Percentiles rank a stretch among this genome's conserved stretches.
These are phyloP conservation scores for Hanseniaspora nectarophila DNA, from an alignment of 805 yeast genomes.

Conservation along the genomic window DNA sequence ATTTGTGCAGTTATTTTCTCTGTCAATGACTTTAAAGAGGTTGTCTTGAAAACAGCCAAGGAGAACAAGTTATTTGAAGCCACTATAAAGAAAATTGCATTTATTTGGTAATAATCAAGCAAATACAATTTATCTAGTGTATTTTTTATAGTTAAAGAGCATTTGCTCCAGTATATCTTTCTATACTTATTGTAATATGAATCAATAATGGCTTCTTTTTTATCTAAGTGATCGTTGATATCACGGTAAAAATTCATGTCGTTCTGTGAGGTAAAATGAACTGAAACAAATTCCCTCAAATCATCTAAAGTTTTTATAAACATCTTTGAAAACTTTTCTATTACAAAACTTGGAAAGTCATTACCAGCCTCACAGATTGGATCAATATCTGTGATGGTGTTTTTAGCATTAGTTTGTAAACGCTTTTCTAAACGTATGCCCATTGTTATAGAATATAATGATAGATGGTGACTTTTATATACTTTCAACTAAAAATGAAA, in stretches of 20 bases:
- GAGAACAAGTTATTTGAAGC: not conserved
- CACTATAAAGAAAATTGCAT: not conserved
- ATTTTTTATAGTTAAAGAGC: not conserved
- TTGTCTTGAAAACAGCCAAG: not conserved
- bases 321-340: not conserved
- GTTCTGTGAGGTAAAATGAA: not conserved
- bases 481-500: too few species aligned
- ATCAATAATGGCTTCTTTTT: not conserved
- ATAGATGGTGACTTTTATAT: too few species aligned
- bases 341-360: conserved; percentile 7
- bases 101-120: not conserved
- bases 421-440: not conserved
- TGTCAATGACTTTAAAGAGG: not conserved
- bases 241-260: conserved; percentile 8
- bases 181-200: not conserved
- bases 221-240: not conserved
- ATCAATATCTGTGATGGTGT: conserved; percentile 3
- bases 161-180: not conserved
- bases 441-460: too few species aligned
- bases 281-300: not conserved
- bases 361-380: conserved; percentile 1
- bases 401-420: not conserved
- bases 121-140: not conserved
- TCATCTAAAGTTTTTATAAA: not conserved
- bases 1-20: conserved; percentile 21